These are phyloP conservation scores for Phanerodontia chrysosporium DNA, from an alignment of 768 basidiomycete species.

Conservation along the genomic window DNA sequence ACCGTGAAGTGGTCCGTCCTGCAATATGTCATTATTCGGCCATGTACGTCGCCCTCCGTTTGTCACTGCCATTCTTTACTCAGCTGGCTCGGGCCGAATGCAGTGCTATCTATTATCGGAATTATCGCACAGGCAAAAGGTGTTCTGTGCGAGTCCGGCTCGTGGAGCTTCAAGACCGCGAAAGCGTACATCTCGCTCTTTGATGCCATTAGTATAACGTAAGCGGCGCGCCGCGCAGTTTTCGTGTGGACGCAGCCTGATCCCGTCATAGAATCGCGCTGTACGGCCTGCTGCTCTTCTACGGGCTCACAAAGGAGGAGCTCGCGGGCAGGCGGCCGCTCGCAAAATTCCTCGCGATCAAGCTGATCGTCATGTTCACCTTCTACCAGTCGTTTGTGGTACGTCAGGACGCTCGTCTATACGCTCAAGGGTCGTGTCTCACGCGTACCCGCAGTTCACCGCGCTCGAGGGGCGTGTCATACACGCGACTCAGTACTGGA, in stretches of 20 bases:
- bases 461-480: conserved; percentile 68
- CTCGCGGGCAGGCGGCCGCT: conserved; percentile 72
- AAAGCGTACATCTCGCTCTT: conserved; percentile 66
- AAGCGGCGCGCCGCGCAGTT: conserved; percentile 10
- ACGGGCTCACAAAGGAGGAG: conserved; percentile 76
- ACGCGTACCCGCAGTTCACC: conserved; percentile 43
- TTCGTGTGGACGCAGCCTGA: not conserved
- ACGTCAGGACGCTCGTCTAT: conserved; percentile 21
- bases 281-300: conserved; percentile 83
- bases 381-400: conserved; percentile 84
- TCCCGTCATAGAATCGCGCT: conserved; percentile 58
- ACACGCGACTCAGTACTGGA: conserved; percentile 79
- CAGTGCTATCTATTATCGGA: conserved; percentile 65
- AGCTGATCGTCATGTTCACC: conserved; percentile 82
- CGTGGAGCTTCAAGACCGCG: conserved; percentile 59
- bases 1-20: conserved; percentile 87
- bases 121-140: conserved; percentile 70
- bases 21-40: conserved; percentile 81
- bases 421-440: not conserved
- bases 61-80: not conserved
- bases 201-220: conserved; percentile 84
- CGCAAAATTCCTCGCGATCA: conserved; percentile 84
- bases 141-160: conserved; percentile 64
- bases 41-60: conserved; percentile 29
- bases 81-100: not conserved